Conservation (phyloP, 352 stramenopile genomes). For the Phytophthora ramorum region DNA sequence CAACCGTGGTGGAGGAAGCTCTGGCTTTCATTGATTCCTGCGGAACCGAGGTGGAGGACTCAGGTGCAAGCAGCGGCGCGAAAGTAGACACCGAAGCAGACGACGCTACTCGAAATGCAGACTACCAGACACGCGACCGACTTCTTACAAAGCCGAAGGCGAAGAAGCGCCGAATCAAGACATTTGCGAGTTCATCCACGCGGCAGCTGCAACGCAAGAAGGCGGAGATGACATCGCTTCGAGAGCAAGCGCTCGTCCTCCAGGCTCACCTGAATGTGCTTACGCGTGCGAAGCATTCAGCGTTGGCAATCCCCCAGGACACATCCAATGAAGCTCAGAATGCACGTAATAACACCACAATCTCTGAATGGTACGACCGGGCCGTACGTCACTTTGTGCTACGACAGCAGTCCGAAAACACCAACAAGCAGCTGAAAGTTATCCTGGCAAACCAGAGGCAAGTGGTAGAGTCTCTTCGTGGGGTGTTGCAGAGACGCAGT, state of each 20-base stretch:
- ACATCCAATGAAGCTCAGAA: neutral
- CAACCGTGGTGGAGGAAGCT: slow-evolving; percentile 13
- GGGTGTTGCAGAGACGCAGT: slow-evolving; percentile 5
- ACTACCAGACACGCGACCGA: too few relatives aligned
- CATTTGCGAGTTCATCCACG: slow-evolving; percentile 29
- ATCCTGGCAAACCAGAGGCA: slow-evolving; percentile 22
- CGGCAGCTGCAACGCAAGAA: slow-evolving; percentile 27
- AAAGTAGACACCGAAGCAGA: neutral
- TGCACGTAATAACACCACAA: neutral
- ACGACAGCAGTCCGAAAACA: slow-evolving; percentile 26
- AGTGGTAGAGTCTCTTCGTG: slow-evolving; percentile 6
- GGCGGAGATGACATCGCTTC: slow-evolving; percentile 11
- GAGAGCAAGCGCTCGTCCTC: slow-evolving; percentile 12
- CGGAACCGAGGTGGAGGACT: neutral
- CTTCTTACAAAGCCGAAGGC: neutral
- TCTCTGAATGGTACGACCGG: slow-evolving; percentile 9
- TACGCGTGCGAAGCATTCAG: slow-evolving; percentile 11
- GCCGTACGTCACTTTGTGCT: slow-evolving; percentile 13
- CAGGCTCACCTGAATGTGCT: slow-evolving; percentile 17
- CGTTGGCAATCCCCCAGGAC: neutral
- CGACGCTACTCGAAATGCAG: too few relatives aligned
- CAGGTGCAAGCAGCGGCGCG: neutral
- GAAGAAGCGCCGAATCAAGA: slow-evolving; percentile 28
- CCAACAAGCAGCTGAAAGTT: slow-evolving; percentile 16
- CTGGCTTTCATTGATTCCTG: slow-evolving; percentile 30